phyloP scores from a whole-genome alignment of 495 filamentous ascomycete species.

The Xylaria telfairii region DNA sequence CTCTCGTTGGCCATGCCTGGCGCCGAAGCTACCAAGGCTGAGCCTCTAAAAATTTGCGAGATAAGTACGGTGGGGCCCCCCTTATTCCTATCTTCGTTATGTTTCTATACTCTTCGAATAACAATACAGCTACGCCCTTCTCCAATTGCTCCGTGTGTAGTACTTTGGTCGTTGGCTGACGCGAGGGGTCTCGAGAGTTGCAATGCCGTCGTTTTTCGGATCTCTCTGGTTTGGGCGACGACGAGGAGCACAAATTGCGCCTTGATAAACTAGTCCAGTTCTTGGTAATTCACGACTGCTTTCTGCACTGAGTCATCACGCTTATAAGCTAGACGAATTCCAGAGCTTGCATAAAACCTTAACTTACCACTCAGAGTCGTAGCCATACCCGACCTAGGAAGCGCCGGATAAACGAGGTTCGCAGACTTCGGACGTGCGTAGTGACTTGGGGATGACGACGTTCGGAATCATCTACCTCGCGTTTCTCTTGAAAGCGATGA shows the following conservation, averaged over 20 bases:
- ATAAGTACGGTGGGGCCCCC: constrained; percentile 11
- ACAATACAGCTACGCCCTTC: no score
- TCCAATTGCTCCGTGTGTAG: neutral
- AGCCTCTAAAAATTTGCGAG: constrained; percentile 11
- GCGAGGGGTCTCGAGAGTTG: neutral
- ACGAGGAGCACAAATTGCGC: neutral
- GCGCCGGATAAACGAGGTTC: no score
- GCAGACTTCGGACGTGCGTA: no score
- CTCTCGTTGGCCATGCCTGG: constrained; percentile 8
- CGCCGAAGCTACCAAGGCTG: constrained; percentile 14
- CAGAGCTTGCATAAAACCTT: neutral
- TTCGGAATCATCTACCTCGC: no score
- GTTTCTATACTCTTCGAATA: neutral
- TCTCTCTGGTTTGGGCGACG: neutral
- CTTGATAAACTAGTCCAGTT: neutral
- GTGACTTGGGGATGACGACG: no score
- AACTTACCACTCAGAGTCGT: neutral
- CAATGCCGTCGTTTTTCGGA: neutral
- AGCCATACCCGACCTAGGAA: no score
- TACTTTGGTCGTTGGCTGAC: neutral
- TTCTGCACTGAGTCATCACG: neutral
- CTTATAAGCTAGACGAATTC: neutral
- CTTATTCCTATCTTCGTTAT: neutral
- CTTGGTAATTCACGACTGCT: neutral
- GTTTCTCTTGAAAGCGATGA: no score